Conservation (phyloP, 345 rosid species). For the Syzygium grande region DNA sequence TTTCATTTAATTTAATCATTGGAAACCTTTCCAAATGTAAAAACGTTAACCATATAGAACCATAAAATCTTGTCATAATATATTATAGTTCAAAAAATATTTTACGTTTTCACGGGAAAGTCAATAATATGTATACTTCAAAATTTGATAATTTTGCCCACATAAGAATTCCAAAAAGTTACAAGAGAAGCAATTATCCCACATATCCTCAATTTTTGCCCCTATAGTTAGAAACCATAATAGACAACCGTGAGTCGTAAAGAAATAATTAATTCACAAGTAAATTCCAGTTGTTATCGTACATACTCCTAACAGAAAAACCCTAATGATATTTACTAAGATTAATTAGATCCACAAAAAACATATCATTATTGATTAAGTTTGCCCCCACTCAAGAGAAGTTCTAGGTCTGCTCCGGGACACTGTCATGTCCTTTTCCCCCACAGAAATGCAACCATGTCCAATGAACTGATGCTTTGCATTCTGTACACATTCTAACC, state of each 20-base stretch:
- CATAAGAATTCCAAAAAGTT: not conserved
- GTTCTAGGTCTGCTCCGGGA: not conserved
- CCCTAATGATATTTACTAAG: not conserved
- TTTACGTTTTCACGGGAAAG: not conserved
- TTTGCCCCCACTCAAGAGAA: not conserved
- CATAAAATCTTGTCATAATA: not conserved
- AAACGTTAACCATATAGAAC: not conserved
- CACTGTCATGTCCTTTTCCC: not conserved
- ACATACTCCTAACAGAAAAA: not conserved
- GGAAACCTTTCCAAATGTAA: not conserved
- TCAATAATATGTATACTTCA: not conserved
- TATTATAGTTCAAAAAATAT: not conserved
- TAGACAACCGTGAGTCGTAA: not conserved
- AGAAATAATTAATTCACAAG: not conserved
- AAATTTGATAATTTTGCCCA: not conserved
- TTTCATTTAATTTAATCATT: not conserved
- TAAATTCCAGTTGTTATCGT: not conserved
- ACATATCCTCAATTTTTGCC: not conserved
- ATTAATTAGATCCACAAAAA: not conserved
- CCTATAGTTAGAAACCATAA: not conserved
- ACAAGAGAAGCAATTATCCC: not conserved
- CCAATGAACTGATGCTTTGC: not conserved
- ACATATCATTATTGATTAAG: too few relatives aligned
- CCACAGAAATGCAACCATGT: not conserved
- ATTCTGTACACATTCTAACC: not conserved